Conservation (phyloP, 2,329 filamentous ascomycete species). For the Pseudonectria buxi region DNA sequence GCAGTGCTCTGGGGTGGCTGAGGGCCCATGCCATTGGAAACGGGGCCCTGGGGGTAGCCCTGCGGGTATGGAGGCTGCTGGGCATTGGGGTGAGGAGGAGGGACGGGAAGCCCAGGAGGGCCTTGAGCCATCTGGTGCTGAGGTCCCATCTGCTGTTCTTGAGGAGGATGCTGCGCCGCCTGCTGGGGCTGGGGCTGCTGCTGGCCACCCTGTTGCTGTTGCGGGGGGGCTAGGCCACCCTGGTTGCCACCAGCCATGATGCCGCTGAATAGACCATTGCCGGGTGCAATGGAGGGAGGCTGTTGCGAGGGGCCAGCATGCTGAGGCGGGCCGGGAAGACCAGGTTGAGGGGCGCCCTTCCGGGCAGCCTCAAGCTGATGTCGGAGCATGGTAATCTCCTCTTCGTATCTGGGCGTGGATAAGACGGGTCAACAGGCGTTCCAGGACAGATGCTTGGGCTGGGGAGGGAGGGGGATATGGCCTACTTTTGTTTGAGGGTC, state of each 20-base stretch:
- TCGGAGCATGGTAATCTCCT: constrained; percentile 77
- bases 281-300: constrained; percentile 82
- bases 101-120: constrained; percentile 57
- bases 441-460: too few species aligned
- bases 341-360: constrained; percentile 49
- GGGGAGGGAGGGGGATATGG: constrained; percentile 6
- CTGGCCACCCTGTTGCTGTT: constrained; percentile 62
- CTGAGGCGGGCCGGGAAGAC: constrained; percentile 62
- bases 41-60: constrained; percentile 53
- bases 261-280: constrained; percentile 86
- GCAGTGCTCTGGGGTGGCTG: constrained; percentile 79
- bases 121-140: constrained; percentile 62
- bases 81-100: constrained; percentile 53
- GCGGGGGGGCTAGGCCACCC: constrained; percentile 75
- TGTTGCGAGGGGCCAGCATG: constrained; percentile 77
- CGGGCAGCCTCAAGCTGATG: constrained; percentile 78
- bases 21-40: constrained; percentile 65
- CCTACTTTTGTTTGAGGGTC: constrained; percentile 85
- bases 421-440: constrained; percentile 2
- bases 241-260: constrained; percentile 90
- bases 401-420: constrained; percentile 70
- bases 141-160: constrained; percentile 52
- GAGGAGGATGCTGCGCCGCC: constrained; percentile 45
- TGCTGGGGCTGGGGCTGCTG: constrained; percentile 52
- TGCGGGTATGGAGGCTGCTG: constrained; percentile 69